A percentile compares a stretch with the other conserved stretches of the same genome.
These are phyloP conservation scores for Boletellus ananas DNA, from an alignment of 768 basidiomycete genomes.

Conservation along the genomic window DNA sequence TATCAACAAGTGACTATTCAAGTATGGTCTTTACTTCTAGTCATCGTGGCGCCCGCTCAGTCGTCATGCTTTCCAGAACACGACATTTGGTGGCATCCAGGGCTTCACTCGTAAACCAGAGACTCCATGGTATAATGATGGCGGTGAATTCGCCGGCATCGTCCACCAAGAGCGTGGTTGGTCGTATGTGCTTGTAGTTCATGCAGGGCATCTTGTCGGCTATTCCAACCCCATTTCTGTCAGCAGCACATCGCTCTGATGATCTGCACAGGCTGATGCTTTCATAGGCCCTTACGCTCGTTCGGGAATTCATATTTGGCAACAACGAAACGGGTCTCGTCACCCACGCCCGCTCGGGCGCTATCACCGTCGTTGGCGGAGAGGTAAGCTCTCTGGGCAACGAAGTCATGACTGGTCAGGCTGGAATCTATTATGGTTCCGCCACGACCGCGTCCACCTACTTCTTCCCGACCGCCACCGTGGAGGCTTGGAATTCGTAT, in stretches of 20 bases:
- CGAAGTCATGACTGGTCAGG: conserved; percentile 50
- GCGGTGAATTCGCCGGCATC: conserved; percentile 58
- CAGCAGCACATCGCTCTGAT: conserved; percentile 25
- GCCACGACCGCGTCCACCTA: conserved; percentile 49
- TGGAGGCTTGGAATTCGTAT: conserved; percentile 53
- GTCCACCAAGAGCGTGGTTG: conserved; percentile 72
- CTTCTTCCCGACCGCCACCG: conserved; percentile 51
- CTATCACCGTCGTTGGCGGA: conserved; percentile 43
- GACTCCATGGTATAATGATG: conserved; percentile 63
- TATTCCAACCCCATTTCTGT: conserved; percentile 41
- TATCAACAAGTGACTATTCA: conserved; percentile 50
- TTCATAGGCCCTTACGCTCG: conserved; percentile 54
- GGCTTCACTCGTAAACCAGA: conserved; percentile 68
- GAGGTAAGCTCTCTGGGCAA: conserved; percentile 43
- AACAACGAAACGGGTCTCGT: conserved; percentile 58
- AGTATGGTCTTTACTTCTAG: conserved; percentile 27
- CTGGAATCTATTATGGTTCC: conserved; percentile 54
- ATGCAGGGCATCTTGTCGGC: conserved; percentile 41
- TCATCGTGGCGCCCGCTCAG: background rate
- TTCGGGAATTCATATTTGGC: conserved; percentile 67
- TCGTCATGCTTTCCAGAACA: conserved; percentile 45
- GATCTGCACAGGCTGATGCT: background rate
- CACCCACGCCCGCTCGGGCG: conserved; percentile 20
- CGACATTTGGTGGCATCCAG: conserved; percentile 73
- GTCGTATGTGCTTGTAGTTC: conserved; percentile 37